A percentile compares a stretch with the other conserved stretches of the same genome.
These are phyloP conservation scores for Aspergillus quadrilineatus DNA, from an alignment of 2,329 filamentous ascomycete genomes.

Conservation along the genomic window DNA sequence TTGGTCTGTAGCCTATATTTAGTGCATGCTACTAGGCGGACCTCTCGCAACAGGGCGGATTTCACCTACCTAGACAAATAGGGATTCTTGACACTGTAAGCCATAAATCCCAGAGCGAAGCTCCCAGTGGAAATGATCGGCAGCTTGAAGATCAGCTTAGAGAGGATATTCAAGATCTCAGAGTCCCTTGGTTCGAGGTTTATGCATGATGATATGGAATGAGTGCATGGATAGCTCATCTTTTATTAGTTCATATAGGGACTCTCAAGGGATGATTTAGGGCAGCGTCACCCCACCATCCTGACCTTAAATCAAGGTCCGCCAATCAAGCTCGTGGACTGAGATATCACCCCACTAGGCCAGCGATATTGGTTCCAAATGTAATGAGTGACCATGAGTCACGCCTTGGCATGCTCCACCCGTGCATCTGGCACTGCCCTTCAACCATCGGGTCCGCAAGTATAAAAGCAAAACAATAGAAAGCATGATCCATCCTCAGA, in stretches of 20 bases:
- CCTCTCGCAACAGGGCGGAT: too few relatives aligned
- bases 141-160: not conserved
- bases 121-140: too few relatives aligned
- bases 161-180: not conserved
- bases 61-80: too few relatives aligned
- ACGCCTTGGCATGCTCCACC: conserved; percentile 5
- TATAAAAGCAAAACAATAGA: not conserved
- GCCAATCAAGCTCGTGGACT: too few relatives aligned
- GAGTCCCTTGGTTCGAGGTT: not conserved
- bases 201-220: not conserved
- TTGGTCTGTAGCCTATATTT: too few relatives aligned
- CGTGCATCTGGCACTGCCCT: not conserved
- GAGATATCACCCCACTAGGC: not conserved
- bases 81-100: too few relatives aligned
- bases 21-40: too few relatives aligned
- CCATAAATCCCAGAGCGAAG: too few relatives aligned
- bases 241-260: not conserved
- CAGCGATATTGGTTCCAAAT: not conserved
- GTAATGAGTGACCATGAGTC: conserved; percentile 3
- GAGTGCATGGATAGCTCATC: not conserved
- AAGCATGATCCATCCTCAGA: too few relatives aligned
- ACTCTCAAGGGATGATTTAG: not conserved
- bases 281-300: conserved; percentile 11
- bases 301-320: conserved; percentile 5
- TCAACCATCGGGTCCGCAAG: not conserved